Conservation (phyloP, 108 stramenopile species). For the Cyclotella atomus region DNA sequence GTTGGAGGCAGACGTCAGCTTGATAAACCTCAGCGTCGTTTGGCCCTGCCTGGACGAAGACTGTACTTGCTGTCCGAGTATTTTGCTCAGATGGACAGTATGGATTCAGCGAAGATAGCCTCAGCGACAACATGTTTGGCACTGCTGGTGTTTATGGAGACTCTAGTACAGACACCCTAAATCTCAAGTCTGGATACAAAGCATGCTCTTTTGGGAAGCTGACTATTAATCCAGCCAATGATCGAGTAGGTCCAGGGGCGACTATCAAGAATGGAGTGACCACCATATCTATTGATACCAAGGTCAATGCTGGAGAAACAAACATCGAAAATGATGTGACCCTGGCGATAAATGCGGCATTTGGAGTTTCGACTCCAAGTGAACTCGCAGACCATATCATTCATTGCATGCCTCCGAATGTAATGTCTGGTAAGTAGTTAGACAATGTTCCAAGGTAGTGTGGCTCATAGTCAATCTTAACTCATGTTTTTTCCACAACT, state of each 20-base stretch:
- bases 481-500: neutral
- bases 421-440: neutral
- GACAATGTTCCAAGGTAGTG: neutral
- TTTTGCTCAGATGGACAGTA: constrained; percentile 20
- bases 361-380: neutral
- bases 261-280: neutral
- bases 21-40: neutral
- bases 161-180: constrained; percentile 13
- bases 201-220: constrained; percentile 34
- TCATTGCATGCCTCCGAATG: neutral
- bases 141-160: neutral
- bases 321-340: neutral
- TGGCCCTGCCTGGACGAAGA: neutral
- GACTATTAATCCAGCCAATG: constrained; percentile 9
- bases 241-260: neutral
- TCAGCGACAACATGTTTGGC: constrained; percentile 46
- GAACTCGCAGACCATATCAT: neutral
- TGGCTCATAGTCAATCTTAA: too few relatives aligned
- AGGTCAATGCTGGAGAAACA: neutral
- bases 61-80: constrained; percentile 19
- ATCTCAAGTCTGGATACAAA: constrained; percentile 42
- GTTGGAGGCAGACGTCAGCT: neutral
- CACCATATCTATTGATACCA: neutral
- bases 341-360: neutral
- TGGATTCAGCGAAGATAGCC: neutral